These are phyloP conservation scores for Coniferiporia sulphurascens DNA, from an alignment of 1,284 basidiomycete genomes.

Conservation along the genomic window DNA sequence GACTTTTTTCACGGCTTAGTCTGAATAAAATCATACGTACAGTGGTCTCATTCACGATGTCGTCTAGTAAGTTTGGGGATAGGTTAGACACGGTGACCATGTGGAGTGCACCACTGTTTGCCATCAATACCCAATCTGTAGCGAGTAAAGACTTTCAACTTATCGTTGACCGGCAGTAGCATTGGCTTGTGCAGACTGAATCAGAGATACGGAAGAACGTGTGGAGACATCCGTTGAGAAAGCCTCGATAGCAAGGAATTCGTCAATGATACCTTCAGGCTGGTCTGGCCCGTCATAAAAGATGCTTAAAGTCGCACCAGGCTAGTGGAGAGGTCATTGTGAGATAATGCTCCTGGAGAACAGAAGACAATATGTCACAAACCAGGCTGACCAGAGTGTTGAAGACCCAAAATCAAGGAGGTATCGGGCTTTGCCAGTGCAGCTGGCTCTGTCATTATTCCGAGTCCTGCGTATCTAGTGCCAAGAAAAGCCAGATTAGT, in stretches of 20 bases:
- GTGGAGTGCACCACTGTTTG: conserved; percentile 41
- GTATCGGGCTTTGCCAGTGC: no score
- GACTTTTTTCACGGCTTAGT: neutral
- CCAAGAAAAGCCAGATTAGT: no score
- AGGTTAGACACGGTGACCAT: conserved; percentile 42
- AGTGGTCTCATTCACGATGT: conserved; percentile 45
- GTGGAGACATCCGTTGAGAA: conserved; percentile 36
- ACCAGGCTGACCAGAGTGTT: conserved; percentile 42
- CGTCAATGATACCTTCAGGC: conserved; percentile 46
- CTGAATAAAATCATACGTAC: conserved; percentile 29
- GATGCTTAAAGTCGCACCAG: conserved; percentile 32
- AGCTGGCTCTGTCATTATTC: no score
- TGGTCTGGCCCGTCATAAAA: conserved; percentile 51
- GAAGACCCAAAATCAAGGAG: no score
- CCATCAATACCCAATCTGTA: neutral
- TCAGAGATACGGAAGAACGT: conserved; percentile 37
- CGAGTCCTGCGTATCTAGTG: no score
- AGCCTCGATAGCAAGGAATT: conserved; percentile 37
- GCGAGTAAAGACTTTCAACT: conserved; percentile 6
- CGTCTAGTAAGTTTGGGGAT: conserved; percentile 37
- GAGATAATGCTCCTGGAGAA: neutral
- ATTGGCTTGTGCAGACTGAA: conserved; percentile 38
- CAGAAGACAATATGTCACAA: neutral
- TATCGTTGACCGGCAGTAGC: conserved; percentile 38
- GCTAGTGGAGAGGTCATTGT: conserved; percentile 24